Percentiles rank a stretch among this genome's conserved stretches.
Conservation (phyloP, 257 asterid genomes). For the Nicotiana knightiana region DNA sequence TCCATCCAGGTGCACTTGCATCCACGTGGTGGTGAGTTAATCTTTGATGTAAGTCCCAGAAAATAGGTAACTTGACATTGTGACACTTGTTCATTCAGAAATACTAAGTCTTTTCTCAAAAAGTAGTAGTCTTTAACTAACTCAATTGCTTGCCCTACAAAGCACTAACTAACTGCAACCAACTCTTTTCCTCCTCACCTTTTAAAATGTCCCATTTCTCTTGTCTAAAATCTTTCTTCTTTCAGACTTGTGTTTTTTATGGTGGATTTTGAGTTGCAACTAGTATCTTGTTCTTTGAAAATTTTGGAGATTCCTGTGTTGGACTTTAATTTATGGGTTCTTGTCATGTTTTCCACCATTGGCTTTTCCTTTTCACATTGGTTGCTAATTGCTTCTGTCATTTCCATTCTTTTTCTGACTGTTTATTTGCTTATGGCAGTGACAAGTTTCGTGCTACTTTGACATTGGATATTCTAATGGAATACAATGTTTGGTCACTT, state of each 20-base stretch:
- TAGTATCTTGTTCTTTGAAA: neutral
- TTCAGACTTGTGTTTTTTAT: neutral
- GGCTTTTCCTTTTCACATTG: neutral
- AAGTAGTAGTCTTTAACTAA: slow-evolving; percentile 7
- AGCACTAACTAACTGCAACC: slow-evolving; percentile 15
- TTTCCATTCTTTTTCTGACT: neutral
- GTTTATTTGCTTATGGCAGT: neutral
- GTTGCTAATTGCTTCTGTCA: neutral
- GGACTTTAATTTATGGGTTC: slow-evolving; percentile 5
- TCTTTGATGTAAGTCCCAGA: neutral
- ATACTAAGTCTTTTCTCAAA: neutral
- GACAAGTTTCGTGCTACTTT: neutral
- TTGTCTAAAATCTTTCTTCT: neutral
- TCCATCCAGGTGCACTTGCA: neutral
- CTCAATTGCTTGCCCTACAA: slow-evolving; percentile 15
- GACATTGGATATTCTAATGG: neutral
- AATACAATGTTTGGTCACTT: neutral
- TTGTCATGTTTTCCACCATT: slow-evolving; percentile 13
- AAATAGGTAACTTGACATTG: neutral
- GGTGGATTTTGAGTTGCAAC: neutral
- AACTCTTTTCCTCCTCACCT: neutral
- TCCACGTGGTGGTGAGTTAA: neutral
- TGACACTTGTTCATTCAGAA: neutral
- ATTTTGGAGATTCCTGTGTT: neutral
- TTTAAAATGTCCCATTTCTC: neutral